Evolutionary conservation across 2,329 filamentous ascomycete species (phyloP), one percentile per base, ranked within the genome.

Genomic region (Nakataea oryzae): DNA sequence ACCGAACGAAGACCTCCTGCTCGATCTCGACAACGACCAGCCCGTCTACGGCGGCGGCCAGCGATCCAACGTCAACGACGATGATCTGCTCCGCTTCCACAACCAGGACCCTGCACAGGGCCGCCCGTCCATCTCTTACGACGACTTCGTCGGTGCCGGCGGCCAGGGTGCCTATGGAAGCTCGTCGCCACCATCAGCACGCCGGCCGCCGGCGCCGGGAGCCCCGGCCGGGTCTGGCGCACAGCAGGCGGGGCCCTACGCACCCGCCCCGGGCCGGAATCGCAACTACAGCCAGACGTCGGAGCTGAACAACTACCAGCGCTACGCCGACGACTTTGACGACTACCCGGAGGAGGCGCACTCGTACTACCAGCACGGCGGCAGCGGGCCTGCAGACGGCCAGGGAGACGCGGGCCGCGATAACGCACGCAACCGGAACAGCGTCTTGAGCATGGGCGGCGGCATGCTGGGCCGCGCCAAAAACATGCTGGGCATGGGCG

Each of bases 101-200:
- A 56, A 89, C 70, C 86, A 88, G 71, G 82, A 90, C 70, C 81
- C 85, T 65, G 78, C 82, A 58, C 83, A 84, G 65, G 76, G 86
- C 63, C 89, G 93, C 67, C 90, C 92, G 61, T 97, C 93, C 29
- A 86, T 93, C 61, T 96, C 92, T 63, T 97, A 97, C 76, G 93
- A 97, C 80, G 89, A 95, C 70, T 97, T 97, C 73, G 88, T 97
- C 65, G 93, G 93, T 66, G 86, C 80, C 59, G 78, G 79, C 66
- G 60, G 71, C 65, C 64, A 72, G 69, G 64, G 62, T 34, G 64
- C 67, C 54, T 65, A 65, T 54, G 64, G 63, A 61, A 62, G 63
- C 63, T 3, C 64, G 59, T 54, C 64, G 63, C 21, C 62, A 59
- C 54, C 65, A 30, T 58, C 61, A 26, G 61, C 50, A 50, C 21